These are phyloP conservation scores for Neospermospora avenae DNA, from an alignment of 2,329 filamentous ascomycete species.

Conservation along the genomic window DNA sequence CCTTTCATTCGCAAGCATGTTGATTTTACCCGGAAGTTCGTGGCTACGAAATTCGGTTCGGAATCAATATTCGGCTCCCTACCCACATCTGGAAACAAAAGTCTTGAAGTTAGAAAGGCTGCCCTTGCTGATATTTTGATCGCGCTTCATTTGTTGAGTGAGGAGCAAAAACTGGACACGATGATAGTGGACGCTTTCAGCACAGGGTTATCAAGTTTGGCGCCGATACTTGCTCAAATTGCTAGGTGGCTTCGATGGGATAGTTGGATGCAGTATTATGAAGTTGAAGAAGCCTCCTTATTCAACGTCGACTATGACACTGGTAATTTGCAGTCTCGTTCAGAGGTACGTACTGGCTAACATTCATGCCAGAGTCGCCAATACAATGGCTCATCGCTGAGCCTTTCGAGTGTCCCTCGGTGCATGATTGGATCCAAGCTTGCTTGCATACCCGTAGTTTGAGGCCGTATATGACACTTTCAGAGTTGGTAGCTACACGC, in stretches of 20 bases:
- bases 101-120: constrained; percentile 55
- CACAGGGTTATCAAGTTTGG: constrained; percentile 50
- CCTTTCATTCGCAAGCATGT: constrained; percentile 51
- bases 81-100: constrained; percentile 54
- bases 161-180: constrained; percentile 82
- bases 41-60: constrained; percentile 56
- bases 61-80: constrained; percentile 59
- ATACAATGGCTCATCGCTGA: constrained; percentile 38
- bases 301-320: constrained; percentile 55
- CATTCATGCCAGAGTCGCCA: constrained; percentile 15
- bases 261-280: constrained; percentile 59
- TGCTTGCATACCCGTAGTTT: constrained; percentile 35
- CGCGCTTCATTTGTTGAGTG: constrained; percentile 79
- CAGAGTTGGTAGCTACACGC: constrained; percentile 43
- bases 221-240: constrained; percentile 77
- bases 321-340: constrained; percentile 33
- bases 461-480: constrained; percentile 46
- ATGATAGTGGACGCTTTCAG: constrained; percentile 47
- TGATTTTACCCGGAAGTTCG: constrained; percentile 61
- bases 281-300: constrained; percentile 54
- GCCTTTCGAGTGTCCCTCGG: constrained; percentile 54
- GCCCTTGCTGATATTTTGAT: constrained; percentile 66
- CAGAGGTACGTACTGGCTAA: background rate
- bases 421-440: constrained; percentile 52
- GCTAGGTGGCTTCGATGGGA: constrained; percentile 77